Percentiles rank a stretch among this genome's conserved stretches.
Evolutionary conservation across 345 rosid species (phyloP).

Genomic region (Hibiscus trionum): DNA sequence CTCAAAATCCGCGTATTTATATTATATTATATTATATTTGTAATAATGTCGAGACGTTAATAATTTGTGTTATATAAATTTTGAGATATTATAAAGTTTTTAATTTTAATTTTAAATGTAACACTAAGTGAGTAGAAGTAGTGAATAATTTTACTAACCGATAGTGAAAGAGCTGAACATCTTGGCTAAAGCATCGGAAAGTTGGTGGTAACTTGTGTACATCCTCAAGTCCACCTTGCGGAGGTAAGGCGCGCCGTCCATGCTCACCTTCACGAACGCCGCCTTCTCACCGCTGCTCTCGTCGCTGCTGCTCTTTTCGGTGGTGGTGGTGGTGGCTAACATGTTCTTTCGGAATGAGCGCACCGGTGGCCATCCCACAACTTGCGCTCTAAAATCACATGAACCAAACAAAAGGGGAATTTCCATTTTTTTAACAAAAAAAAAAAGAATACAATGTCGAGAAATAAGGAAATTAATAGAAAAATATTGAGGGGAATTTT

Average conservation of each 20-base stretch:
- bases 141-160: slow-evolving; percentile 29
- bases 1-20: neutral
- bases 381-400: slow-evolving; percentile 49
- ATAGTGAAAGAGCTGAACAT: slow-evolving; percentile 82
- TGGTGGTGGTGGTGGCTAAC: slow-evolving; percentile 30
- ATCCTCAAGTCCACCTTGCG: slow-evolving; percentile 75
- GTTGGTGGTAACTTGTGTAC: slow-evolving; percentile 61
- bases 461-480: too few species aligned
- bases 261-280: slow-evolving; percentile 74
- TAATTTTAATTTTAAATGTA: too few species aligned
- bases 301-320: slow-evolving; percentile 34
- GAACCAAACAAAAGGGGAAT: too few species aligned
- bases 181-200: slow-evolving; percentile 58
- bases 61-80: too few species aligned
- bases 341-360: slow-evolving; percentile 73
- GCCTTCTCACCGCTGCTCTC: slow-evolving; percentile 19
- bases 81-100: too few species aligned
- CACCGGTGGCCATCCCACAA: slow-evolving; percentile 96
- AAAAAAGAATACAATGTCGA: too few species aligned
- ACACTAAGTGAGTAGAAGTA: too few species aligned
- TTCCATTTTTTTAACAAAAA: too few species aligned
- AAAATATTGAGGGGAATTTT: too few species aligned
- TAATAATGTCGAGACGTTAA: neutral
- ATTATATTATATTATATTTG: too few species aligned
- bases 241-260: slow-evolving; percentile 95